Base-by-base conservation (phyloP, 1,139 yeast genomes). In the Blastobotrys persicus region DNA sequence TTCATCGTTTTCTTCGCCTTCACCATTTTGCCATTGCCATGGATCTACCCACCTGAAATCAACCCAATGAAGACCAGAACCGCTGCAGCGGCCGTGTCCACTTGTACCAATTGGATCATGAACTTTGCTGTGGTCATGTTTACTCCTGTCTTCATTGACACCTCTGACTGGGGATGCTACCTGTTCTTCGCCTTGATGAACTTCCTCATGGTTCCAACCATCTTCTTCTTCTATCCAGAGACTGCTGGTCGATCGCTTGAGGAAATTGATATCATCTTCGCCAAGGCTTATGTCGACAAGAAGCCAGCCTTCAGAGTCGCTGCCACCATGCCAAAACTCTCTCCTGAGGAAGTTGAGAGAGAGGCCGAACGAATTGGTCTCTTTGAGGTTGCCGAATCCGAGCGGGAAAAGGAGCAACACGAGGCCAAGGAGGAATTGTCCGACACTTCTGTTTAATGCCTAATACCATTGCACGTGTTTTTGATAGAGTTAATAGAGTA, bases 181-280 rank as follows among this genome's bases (percentile, higher is more conserved):
- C 60, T 71, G 17, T 69, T 73, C 48, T 73, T 70, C 56, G 68
- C 72, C 13, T 61, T 59, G 7, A 65, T 78, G 48, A 80, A 80
- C 59, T 65, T 70, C 44, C 83, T 88, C 85, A 86, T 80, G 71
- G 70, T 82, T 39, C 86, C 88, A 32, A 57, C 73, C 59, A 84
- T 83, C 49, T 83, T 69, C 73, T 78, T 85, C 74, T 83, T 77
- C 68, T 80, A 77, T 62, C 86, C 86, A 33, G 87, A 81, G 69
- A 80, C 85, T 31, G 78, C 83, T 11, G 81, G 81, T 51, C 73
- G 84, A 60, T 70, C 83, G 26, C 70, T 81, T 62, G 86, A 81
- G 63, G 85, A 81, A 61, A 74, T 81, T 55, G 85, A 81, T 61
- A 72, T 77, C 55, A 81, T 84, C 55, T 81, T 79, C 28, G 68